Evolutionary conservation across 768 basidiomycete species (phyloP).

Genomic region (Cubamyces lactineus): DNA sequence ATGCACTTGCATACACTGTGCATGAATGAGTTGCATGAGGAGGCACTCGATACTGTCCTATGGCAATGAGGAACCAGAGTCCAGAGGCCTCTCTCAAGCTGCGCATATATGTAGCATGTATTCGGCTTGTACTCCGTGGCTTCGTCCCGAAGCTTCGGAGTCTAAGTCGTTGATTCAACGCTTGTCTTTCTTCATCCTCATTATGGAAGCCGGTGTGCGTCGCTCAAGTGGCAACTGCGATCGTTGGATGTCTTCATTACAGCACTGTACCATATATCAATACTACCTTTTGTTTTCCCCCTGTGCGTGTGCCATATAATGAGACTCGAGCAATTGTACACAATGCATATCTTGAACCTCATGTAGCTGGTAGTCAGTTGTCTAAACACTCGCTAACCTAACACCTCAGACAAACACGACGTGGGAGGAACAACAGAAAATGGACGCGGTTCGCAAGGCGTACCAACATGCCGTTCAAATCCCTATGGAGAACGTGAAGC

Average conservation of each 20-base stretch:
- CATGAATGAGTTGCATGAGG: no score
- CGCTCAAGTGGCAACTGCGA: neutral
- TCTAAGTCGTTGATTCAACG: no score
- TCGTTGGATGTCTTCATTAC: neutral
- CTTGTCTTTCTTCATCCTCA: no score
- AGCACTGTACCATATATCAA: slow-evolving; percentile 3
- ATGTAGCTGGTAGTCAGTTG: neutral
- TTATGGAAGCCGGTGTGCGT: neutral
- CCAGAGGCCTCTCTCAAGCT: no score
- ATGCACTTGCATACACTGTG: no score
- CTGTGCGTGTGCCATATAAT: neutral
- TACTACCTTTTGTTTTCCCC: neutral
- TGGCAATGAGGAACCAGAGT: no score
- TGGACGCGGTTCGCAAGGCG: slow-evolving; percentile 88
- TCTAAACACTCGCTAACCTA: neutral
- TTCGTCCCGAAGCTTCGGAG: no score
- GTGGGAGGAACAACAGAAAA: slow-evolving; percentile 96
- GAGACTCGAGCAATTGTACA: neutral
- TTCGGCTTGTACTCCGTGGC: no score
- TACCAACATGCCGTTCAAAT: slow-evolving; percentile 95
- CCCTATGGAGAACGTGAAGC: slow-evolving; percentile 91
- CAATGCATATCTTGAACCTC: neutral
- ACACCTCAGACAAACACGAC: slow-evolving; percentile 64
- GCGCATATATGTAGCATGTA: no score
- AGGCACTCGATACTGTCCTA: no score